Percentiles rank a stretch among this genome's conserved stretches.
Conservation (phyloP, 163 green algal genomes). For the Dunaliella salina region DNA sequence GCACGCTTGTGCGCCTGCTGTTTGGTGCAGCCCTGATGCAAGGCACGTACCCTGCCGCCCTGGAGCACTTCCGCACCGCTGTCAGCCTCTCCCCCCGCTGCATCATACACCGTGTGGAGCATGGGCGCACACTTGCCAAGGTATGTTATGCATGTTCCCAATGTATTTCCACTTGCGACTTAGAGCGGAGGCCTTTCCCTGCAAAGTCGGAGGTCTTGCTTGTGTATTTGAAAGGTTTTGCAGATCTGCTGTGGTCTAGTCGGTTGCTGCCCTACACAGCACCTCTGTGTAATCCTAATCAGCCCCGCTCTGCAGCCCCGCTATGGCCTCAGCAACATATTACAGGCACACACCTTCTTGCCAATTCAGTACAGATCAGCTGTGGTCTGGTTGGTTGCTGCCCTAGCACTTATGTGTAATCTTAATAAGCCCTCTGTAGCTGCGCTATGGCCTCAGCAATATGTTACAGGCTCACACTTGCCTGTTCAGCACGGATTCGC, state of each 20-base stretch:
- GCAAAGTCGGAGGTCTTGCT: background rate
- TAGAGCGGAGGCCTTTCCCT: background rate
- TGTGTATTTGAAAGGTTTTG: background rate
- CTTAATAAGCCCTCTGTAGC: background rate
- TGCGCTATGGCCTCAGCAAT: background rate
- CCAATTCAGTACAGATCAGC: too few relatives aligned
- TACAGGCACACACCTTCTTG: background rate
- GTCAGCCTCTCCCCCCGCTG: constrained; percentile 47
- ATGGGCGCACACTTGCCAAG: constrained; percentile 15
- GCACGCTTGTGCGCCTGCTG: constrained; percentile 59
- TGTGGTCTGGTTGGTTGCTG: too few relatives aligned
- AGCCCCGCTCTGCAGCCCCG: background rate
- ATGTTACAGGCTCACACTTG: background rate
- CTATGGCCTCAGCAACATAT: background rate
- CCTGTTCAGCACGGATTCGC: too few relatives aligned
- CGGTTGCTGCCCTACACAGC: too few relatives aligned
- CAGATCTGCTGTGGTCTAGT: too few relatives aligned
- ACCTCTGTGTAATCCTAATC: background rate
- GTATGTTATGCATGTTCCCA: too few relatives aligned
- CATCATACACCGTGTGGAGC: constrained; percentile 53
- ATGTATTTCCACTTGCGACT: too few relatives aligned
- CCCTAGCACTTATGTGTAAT: background rate
- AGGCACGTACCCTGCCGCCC: constrained; percentile 53
- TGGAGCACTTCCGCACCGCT: constrained; percentile 51
- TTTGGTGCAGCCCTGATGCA: constrained; percentile 58